phyloP scores from a whole-genome alignment of 1,284 basidiomycete genomes.

The Hymenochaete sp. region DNA sequence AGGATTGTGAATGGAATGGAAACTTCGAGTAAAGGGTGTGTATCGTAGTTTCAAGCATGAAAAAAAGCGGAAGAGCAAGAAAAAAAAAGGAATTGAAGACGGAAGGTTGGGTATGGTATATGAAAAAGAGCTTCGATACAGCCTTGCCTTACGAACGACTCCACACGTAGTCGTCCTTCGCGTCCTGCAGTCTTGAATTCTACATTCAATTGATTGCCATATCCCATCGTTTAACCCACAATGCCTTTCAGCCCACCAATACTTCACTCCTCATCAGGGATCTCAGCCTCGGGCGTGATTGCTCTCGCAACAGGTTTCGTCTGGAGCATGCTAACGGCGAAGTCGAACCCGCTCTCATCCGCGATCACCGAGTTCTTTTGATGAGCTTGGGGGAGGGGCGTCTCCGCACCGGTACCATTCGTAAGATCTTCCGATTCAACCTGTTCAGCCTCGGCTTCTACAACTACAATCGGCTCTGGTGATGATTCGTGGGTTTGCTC shows the following conservation, averaged over 20 bases:
- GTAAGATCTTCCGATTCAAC: background rate
- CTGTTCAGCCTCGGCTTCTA: background rate
- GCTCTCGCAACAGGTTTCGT: constrained; percentile 2
- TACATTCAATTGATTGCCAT: background rate
- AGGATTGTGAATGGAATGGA: too few species aligned
- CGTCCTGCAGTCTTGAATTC: background rate
- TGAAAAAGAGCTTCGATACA: background rate
- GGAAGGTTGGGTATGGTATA: background rate
- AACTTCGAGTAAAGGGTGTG: too few species aligned
- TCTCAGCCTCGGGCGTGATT: constrained; percentile 7
- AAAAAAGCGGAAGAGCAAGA: background rate
- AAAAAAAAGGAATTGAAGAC: background rate
- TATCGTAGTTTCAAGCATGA: background rate
- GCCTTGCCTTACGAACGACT: background rate
- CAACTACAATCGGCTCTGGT: background rate
- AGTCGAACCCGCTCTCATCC: constrained; percentile 8
- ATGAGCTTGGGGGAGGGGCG: background rate
- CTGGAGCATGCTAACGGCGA: constrained; percentile 15
- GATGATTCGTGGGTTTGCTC: background rate
- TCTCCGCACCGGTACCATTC: background rate
- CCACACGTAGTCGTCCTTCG: background rate
- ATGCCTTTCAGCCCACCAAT: background rate
- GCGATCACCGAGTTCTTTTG: background rate
- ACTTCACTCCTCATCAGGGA: constrained; percentile 17
- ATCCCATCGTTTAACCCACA: too few species aligned